phyloP scores from a whole-genome alignment of 768 basidiomycete species.

The Lactarius sanguifluus region DNA sequence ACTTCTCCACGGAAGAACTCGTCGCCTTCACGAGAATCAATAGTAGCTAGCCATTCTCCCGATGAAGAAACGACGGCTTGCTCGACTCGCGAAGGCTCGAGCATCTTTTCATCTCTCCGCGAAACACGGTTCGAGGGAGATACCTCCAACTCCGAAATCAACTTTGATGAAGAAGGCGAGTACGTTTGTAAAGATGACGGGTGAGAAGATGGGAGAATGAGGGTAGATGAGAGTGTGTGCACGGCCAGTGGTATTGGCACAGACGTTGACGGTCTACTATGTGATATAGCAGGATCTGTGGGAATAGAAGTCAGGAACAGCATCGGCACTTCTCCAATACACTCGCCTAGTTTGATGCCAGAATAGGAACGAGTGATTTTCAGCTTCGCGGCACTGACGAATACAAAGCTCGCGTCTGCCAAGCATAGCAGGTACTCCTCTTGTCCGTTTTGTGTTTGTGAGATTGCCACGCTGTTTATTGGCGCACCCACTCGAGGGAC shows the following conservation, averaged over 20 bases:
- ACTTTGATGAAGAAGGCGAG: conserved; percentile 65
- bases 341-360: conserved; percentile 73
- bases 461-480: conserved; percentile 67
- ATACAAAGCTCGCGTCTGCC: conserved; percentile 75
- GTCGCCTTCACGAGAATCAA: conserved; percentile 73
- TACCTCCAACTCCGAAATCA: conserved; percentile 87
- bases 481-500: conserved; percentile 90
- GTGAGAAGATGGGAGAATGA: conserved; percentile 91
- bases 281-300: conserved; percentile 41
- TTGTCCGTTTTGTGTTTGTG: conserved; percentile 50
- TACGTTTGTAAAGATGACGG: conserved; percentile 94
- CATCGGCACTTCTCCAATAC: conserved; percentile 18
- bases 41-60: conserved; percentile 91
- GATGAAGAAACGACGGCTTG: conserved; percentile 59
- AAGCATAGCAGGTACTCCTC: conserved; percentile 89
- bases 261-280: conserved; percentile 41
- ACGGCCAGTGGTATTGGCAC: conserved; percentile 66
- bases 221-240: conserved; percentile 67
- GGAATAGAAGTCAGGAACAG: conserved; percentile 5
- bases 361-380: conserved; percentile 72
- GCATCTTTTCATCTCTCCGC: conserved; percentile 68
- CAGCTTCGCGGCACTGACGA: conserved; percentile 69
- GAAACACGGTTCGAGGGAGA: conserved; percentile 92
- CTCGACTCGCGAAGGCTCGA: conserved; percentile 78
- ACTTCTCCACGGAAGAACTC: conserved; percentile 64